Evolutionary conservation across 352 stramenopile species (phyloP).

Genomic region (Globisporangium heterothallicum): DNA sequence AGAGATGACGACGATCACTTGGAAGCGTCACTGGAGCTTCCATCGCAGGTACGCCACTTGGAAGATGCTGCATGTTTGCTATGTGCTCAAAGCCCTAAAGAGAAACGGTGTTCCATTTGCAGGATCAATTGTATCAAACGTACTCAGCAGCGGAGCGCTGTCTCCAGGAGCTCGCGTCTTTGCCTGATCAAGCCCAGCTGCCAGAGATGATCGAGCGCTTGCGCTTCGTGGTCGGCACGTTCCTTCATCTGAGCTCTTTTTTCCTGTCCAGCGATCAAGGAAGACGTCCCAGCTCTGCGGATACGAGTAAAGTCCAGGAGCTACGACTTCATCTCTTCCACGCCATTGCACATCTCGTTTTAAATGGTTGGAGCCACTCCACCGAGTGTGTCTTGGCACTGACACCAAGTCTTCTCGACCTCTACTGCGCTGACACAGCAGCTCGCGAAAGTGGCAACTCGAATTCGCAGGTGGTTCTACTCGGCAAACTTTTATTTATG

Average conservation of each 20-base stretch:
- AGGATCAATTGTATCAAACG: slow-evolving; percentile 26
- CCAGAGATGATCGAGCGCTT: slow-evolving; percentile 9
- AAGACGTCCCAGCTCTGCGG: neutral
- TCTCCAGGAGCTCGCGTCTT: slow-evolving; percentile 17
- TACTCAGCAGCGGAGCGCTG: slow-evolving; percentile 21
- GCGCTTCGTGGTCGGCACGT: slow-evolving; percentile 14
- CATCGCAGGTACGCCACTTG: slow-evolving; percentile 38
- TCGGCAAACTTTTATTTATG: slow-evolving; percentile 66
- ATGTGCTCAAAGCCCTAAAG: neutral
- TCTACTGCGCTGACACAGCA: slow-evolving; percentile 18
- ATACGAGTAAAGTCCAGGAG: slow-evolving; percentile 1
- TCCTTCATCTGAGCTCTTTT: slow-evolving; percentile 27
- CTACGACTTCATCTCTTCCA: slow-evolving; percentile 26
- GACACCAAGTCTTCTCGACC: slow-evolving; percentile 29
- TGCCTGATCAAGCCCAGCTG: slow-evolving; percentile 4
- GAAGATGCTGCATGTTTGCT: too few species aligned
- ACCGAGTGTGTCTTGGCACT: slow-evolving; percentile 34
- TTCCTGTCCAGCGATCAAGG: slow-evolving; percentile 15
- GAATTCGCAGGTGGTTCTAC: slow-evolving; percentile 16
- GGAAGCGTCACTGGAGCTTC: slow-evolving; percentile 44
- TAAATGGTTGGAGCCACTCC: slow-evolving; percentile 30
- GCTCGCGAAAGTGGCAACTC: slow-evolving; percentile 3
- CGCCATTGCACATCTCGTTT: slow-evolving; percentile 11
- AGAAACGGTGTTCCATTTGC: neutral
- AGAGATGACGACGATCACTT: slow-evolving; percentile 22